Conservation (phyloP, 23 red algal species). For the Gracilaria domingensis region DNA sequence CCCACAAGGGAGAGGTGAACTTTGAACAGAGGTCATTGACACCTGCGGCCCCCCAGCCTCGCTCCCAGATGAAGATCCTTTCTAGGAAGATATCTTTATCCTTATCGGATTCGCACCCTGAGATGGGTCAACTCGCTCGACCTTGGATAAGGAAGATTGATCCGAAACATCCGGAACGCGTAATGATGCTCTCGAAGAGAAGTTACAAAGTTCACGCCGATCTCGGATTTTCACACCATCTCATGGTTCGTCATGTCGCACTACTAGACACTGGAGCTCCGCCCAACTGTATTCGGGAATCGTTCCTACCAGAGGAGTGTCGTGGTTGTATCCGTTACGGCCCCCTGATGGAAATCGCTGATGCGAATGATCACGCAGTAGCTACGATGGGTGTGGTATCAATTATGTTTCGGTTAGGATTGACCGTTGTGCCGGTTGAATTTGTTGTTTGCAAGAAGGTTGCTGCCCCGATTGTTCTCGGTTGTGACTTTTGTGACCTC, state of each 20-base stretch:
- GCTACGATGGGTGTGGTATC: background rate
- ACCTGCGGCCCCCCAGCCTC: background rate
- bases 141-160: background rate
- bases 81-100: background rate
- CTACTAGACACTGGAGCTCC: constrained; percentile 27
- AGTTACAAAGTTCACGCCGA: constrained; percentile 30
- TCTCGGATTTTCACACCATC: background rate
- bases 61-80: background rate
- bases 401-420: background rate
- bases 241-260: background rate
- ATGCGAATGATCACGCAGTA: constrained; percentile 14
- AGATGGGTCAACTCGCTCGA: background rate
- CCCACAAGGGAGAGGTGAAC: background rate
- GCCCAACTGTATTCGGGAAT: background rate
- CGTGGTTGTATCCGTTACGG: background rate
- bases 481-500: constrained; percentile 14
- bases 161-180: background rate
- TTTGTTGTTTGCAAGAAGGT: constrained; percentile 30
- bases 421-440: background rate
- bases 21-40: background rate
- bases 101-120: background rate
- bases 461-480: constrained; percentile 28
- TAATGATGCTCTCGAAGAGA: constrained; percentile 10
- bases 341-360: constrained; percentile 17
- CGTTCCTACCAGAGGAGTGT: background rate